Evolutionary conservation across 2,329 filamentous ascomycete genomes (phyloP), one percentile per base, ranked within the genome.

Genomic region (Pestalotiopsis sp.): DNA sequence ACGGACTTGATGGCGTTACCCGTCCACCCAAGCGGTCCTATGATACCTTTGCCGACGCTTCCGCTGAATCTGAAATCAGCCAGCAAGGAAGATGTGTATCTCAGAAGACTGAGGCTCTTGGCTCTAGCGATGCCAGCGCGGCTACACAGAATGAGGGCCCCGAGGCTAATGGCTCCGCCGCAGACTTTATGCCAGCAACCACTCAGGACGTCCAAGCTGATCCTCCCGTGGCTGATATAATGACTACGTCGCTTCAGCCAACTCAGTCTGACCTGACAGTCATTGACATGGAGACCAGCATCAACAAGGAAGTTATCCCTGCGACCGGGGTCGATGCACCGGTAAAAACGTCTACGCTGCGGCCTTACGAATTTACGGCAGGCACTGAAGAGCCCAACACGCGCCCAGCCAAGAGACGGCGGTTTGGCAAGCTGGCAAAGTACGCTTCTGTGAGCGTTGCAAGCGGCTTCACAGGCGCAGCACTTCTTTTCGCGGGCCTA

Each of bases 351-450:
- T 36, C 31, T 2, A 7, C 9, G 31, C 9, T 36, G 31, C 31
- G 31, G 7, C 31, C 31, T 9, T 36, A 36, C 9, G 64, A 39
- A 14, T 23, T 36, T 31, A 17, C 25, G 3, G 17, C 39, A 27
- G 12, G 4, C 9, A 13, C 20, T 20, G 56, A 65, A 38, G 38
- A 64, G 38, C 59, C 64, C 60, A 64, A 66, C 56, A 12, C 57
- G 20, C 72, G 74, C 23, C 76, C 77, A 31, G 70, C 74, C 12
- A 79, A 79, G 71, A 73, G 72, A 60, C 73, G 75, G n/a, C 75
- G 76, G 20, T 66, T 78, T 27, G 75, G 74, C 20, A 73, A 78
- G 66, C 74, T 75, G 60, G 76, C 75, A 14, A 62, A 62, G 31
- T 62, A 62, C 38, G 59, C 59, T 39, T 14, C 77, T 76, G 45